Evolutionary conservation across 768 basidiomycete species (phyloP).

Genomic region (Lyophyllum semitale): DNA sequence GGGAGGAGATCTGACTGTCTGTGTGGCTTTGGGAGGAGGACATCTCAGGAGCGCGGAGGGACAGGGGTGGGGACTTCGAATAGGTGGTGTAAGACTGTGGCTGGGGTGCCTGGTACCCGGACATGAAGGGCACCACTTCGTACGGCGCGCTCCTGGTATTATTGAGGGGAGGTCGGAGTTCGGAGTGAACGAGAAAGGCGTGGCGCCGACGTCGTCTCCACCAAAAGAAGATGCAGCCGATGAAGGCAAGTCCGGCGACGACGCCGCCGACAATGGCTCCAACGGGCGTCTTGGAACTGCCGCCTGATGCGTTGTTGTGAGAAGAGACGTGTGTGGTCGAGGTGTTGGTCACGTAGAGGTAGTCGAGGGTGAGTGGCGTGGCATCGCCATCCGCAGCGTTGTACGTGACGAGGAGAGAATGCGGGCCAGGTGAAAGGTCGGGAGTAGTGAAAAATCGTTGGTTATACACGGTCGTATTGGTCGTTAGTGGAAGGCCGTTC

Average conservation of each 20-base stretch:
- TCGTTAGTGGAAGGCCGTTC: constrained; percentile 9
- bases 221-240: constrained; percentile 2
- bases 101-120: not conserved
- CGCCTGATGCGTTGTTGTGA: not conserved
- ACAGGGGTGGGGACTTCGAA: no score
- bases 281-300: not conserved
- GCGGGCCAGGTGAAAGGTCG: constrained; percentile 13
- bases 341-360: constrained; percentile 5
- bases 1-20: not conserved
- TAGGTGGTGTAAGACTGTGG: no score
- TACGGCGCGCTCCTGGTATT: not conserved
- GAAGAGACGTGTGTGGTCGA: not conserved
- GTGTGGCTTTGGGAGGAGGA: not conserved
- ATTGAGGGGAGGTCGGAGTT: not conserved
- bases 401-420: constrained; percentile 22
- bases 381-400: constrained; percentile 9
- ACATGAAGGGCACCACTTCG: constrained; percentile 4
- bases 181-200: not conserved
- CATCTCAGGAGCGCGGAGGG: no score
- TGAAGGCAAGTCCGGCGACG: constrained; percentile 7
- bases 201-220: constrained; percentile 3
- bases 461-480: constrained; percentile 19
- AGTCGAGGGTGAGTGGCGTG: constrained; percentile 21
- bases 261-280: constrained; percentile 20
- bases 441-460: constrained; percentile 20